phyloP scores from a whole-genome alignment of 2,329 filamentous ascomycete genomes.

The Paracamarosporium sp. region DNA sequence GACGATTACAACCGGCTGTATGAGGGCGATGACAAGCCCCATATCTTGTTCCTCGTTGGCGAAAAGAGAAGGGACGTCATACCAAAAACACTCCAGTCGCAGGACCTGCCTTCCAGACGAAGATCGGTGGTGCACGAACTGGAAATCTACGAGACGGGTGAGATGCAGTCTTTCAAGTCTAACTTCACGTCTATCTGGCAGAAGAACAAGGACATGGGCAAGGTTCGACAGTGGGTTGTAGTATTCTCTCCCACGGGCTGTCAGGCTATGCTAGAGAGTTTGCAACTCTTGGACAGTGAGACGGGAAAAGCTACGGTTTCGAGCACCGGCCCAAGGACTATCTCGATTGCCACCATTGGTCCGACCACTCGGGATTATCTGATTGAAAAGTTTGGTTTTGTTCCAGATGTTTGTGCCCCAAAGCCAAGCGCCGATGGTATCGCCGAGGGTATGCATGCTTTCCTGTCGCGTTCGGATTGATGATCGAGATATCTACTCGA shows the following conservation, averaged over 20 bases:
- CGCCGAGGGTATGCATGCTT: conserved; percentile 66
- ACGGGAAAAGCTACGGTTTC: conserved; percentile 44
- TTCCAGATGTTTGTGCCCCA: conserved; percentile 80
- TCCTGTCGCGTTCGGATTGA: conserved; percentile 9
- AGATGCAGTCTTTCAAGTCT: conserved; percentile 77
- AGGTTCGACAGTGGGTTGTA: conserved; percentile 70
- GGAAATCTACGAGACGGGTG: conserved; percentile 84
- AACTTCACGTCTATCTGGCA: conserved; percentile 66
- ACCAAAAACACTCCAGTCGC: conserved; percentile 75
- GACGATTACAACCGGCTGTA: conserved; percentile 69
- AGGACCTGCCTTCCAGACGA: conserved; percentile 54
- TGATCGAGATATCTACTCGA: not conserved
- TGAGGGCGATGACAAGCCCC: conserved; percentile 55
- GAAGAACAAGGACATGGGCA: conserved; percentile 48
- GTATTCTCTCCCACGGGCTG: conserved; percentile 72
- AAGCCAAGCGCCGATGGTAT: conserved; percentile 84
- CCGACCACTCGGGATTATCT: conserved; percentile 87
- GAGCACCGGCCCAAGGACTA: conserved; percentile 46
- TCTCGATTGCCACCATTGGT: conserved; percentile 84
- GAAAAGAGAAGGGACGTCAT: conserved; percentile 91
- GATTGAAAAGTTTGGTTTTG: conserved; percentile 66
- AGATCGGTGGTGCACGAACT: conserved; percentile 77
- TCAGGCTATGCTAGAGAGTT: conserved; percentile 63
- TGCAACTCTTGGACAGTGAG: conserved; percentile 54
- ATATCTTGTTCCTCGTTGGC: conserved; percentile 86